Conservation (phyloP, 371 early-diverging fungal species). For the Saksenaea oblongispora region DNA sequence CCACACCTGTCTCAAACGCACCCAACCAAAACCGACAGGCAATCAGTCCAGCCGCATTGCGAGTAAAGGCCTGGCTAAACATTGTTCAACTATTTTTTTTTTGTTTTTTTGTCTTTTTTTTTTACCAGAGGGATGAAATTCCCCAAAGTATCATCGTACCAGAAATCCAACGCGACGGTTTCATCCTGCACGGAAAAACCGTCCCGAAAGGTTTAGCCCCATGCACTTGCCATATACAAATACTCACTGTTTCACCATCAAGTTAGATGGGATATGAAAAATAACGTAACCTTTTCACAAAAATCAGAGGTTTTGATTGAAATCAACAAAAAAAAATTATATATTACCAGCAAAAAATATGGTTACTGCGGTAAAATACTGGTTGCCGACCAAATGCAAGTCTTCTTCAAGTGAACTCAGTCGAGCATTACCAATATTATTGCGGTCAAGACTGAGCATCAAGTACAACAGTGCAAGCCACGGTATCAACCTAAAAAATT, state of each 20-base stretch:
- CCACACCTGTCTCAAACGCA: conserved; percentile 43
- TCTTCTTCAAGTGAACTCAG: conserved; percentile 39
- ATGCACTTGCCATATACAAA: background rate
- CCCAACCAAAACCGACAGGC: conserved; percentile 67
- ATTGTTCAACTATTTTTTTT: background rate
- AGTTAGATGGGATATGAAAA: conserved; percentile 28
- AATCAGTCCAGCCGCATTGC: conserved; percentile 49
- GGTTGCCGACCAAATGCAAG: conserved; percentile 34
- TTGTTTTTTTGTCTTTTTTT: background rate
- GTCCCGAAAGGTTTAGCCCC: background rate
- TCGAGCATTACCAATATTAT: conserved; percentile 51
- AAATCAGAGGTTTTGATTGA: background rate
- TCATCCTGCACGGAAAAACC: conserved; percentile 9
- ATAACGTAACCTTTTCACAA: conserved; percentile 23
- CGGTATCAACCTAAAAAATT: conserved; percentile 33
- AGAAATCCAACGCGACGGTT: conserved; percentile 41
- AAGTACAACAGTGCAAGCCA: conserved; percentile 41
- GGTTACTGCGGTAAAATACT: conserved; percentile 43
- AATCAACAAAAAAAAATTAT: too few species aligned
- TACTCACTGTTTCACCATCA: conserved; percentile 27
- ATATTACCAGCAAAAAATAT: conserved; percentile 43
- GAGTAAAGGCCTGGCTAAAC: conserved; percentile 52
- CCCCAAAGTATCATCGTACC: conserved; percentile 46
- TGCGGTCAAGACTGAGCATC: conserved; percentile 41
- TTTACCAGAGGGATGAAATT: conserved; percentile 40